Percentiles rank a stretch among this genome's conserved stretches.
phyloP scores from a whole-genome alignment of 805 yeast species.

The Ascoidea tarda region DNA sequence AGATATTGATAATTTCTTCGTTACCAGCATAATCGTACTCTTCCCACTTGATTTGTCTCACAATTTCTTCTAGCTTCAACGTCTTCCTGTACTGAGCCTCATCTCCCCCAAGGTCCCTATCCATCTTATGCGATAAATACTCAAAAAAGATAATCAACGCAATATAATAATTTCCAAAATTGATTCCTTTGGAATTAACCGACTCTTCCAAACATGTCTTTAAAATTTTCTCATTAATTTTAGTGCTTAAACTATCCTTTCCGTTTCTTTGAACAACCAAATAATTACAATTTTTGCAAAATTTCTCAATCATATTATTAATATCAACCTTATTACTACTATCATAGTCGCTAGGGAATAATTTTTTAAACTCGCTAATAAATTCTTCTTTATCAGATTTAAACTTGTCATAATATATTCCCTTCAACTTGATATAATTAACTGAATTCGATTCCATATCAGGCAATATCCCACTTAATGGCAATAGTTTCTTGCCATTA shows the following conservation, averaged over 20 bases:
- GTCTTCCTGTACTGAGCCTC: neutral
- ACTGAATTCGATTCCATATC: constrained; percentile 79
- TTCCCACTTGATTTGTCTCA: neutral
- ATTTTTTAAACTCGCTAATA: constrained; percentile 17
- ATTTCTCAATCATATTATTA: constrained; percentile 25
- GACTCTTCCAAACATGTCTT: no score
- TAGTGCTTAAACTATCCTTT: constrained; percentile 12
- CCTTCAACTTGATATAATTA: constrained; percentile 42
- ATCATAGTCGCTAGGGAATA: neutral
- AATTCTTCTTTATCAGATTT: constrained; percentile 29
- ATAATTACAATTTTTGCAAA: constrained; percentile 48
- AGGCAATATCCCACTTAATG: constrained; percentile 63
- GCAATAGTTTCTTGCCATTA: constrained; percentile 29
- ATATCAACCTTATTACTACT: constrained; percentile 16
- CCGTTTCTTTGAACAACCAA: constrained; percentile 31
- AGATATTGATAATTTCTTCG: constrained; percentile 21
- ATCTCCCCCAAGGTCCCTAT: neutral
- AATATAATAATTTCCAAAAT: no score
- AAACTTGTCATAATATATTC: constrained; percentile 43
- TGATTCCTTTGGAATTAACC: neutral
- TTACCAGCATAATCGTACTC: neutral
- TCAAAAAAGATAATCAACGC: neutral
- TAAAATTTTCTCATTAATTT: no score
- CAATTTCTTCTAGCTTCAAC: neutral
- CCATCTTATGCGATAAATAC: neutral